Evolutionary conservation across 805 yeast species (phyloP), one percentile per base, ranked within the genome.

Genomic region (Lachancea waltii): DNA sequence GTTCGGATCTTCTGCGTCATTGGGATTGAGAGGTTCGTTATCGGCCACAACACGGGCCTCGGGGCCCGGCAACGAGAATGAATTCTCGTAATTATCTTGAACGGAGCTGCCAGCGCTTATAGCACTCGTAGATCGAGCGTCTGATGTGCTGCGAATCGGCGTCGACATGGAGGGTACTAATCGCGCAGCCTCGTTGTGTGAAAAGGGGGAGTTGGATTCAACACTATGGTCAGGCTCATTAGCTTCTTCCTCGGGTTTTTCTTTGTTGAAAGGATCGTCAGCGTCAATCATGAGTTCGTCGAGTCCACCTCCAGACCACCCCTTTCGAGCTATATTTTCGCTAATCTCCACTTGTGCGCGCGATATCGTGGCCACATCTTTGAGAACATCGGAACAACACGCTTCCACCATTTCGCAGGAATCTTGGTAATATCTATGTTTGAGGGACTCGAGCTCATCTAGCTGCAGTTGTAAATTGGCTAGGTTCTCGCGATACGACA

Each of bases 261-360:
- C 25, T 13, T 23, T 38, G 34, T 29, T 38, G 27, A 38, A 77
- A 1, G 83, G 82, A 54, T 82, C 92, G 1, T 82, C 81, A 26
- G 84, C 77, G 23, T 71, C 65, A 1, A 75, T 65, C 17, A 83
- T 63, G 37, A 83, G 62, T 18, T 73, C 79, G 52, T 85, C 95
- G 23, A 86, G 62, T 0, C 95, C 95, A 19, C 90, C 92, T 10
- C 94, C 95, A 3, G 81, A 72, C 85, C 87, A 80, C 4, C 94
- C 92, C 53, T 86, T 86, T 40, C 77, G 69, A 0, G 95, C 94
- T 16, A 86, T 76, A 19, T 82, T 80, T 51, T 84, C 95, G 49
- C 75, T 77, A 14, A 85, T 76, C 50, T 85, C 92, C 13, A 86
- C 76, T 54, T 86, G 90, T 2, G 92, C 89, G 35, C 85, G 65